phyloP scores from a whole-genome alignment of 225 moss, liverwort and hornwort species.

The Neckera pumila region DNA sequence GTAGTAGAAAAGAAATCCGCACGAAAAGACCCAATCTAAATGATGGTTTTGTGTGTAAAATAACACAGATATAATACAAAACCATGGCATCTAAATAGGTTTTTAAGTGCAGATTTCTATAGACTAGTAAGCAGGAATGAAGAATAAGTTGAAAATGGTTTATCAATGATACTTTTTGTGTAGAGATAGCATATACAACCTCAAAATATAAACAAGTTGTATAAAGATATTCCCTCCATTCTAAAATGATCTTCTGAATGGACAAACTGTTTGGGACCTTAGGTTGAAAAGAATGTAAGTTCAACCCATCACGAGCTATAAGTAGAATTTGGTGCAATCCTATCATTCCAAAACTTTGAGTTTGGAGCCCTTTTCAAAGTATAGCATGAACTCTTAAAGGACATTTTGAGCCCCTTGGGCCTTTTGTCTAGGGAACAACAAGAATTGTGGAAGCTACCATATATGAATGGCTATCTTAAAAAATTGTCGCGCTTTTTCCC shows the following conservation, averaged over 20 bases:
- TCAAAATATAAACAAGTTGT: background rate
- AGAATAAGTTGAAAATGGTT: background rate
- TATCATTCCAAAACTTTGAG: too few species aligned
- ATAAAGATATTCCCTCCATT: fast-evolving
- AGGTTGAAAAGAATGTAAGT: background rate
- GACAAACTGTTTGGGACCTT: fast-evolving
- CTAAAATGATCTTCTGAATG: background rate
- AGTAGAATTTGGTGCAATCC: background rate
- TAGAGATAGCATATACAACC: fast-evolving
- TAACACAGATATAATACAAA: fast-evolving
- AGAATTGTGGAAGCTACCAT: too few species aligned
- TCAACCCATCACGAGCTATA: fast-evolving
- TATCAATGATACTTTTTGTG: fast-evolving
- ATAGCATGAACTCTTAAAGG: too few species aligned
- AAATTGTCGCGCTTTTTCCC: too few species aligned
- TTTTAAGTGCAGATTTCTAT: fast-evolving
- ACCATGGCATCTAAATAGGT: fast-evolving
- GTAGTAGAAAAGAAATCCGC: background rate
- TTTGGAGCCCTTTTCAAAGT: background rate
- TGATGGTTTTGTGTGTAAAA: background rate
- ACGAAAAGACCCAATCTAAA: fast-evolving
- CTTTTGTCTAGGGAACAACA: too few species aligned
- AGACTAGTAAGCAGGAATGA: background rate
- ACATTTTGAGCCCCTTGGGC: too few species aligned
- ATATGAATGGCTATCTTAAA: too few species aligned